Evolutionary conservation across 805 yeast genomes (phyloP), one percentile per base, ranked within the genome.

Genomic region (Aciculoconidium aculeatum): DNA sequence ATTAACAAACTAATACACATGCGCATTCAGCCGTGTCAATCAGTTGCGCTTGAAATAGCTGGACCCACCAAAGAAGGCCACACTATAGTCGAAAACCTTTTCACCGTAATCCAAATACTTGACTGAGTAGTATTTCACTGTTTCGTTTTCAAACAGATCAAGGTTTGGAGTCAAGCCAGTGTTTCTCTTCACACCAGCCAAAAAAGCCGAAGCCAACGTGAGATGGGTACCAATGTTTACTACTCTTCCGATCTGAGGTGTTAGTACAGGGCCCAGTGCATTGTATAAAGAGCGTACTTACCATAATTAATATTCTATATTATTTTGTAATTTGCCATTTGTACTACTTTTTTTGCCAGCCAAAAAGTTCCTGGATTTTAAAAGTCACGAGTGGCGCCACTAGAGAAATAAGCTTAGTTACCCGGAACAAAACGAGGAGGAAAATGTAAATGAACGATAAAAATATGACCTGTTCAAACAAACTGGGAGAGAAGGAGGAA

Each of bases 31-130:
- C 10, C 15, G 17, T 28, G n/a, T n/a, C n/a, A n/a, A 15, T 48
- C 40, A 75, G 40, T 64, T 73, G 44, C 86, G 70, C 27, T 60
- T 75, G 54, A 88, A 92, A 57, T 80, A 85, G 11, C 73, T 70
- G 1, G 95, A 82, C 5, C 79, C 65, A 23, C 78, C 74, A 65
- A 86, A 70, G 40, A 75, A 65, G 3, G 82, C 80, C 7, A 81
- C 79, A 12, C 80, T 63, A 32, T 74, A 70, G 48, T 87, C 95
- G 41, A 80, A 77, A 3, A 81, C 59, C 54, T 77, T 75, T 48
- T 92, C 98, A n/a, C 98, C 98, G 16, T 79, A 50, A 30, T 76
- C 81, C 39, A 92, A 67, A 51, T 88, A 92, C 49, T 75, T 79
- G 19, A 61, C 58, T 4, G 79, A 62, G 43, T 76, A 77, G 21